These are phyloP conservation scores for Luffa aegyptiaca DNA, from an alignment of 306 rosid genomes.

Conservation along the genomic window DNA sequence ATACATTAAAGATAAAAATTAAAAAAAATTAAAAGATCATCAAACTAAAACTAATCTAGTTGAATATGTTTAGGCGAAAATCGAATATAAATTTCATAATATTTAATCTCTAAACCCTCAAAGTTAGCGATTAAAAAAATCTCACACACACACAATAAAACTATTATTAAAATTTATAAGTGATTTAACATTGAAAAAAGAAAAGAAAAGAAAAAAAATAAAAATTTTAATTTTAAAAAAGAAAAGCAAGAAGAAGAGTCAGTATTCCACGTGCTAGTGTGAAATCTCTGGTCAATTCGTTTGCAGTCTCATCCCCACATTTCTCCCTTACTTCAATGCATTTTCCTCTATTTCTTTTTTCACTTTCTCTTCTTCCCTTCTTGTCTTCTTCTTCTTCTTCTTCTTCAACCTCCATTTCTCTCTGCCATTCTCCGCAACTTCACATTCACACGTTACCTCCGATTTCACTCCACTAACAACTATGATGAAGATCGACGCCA, in stretches of 20 bases:
- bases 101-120: too few relatives aligned
- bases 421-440: not conserved
- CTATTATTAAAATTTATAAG: too few relatives aligned
- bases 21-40: too few relatives aligned
- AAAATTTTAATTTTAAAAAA: not conserved
- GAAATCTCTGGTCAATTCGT: constrained; percentile 1
- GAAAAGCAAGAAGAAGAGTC: not conserved
- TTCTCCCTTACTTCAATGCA: constrained; percentile 9
- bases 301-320: constrained; percentile 3
- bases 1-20: too few relatives aligned
- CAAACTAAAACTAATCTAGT: too few relatives aligned
- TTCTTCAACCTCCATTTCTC: not conserved
- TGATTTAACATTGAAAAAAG: too few relatives aligned
- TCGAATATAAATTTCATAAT: too few relatives aligned
- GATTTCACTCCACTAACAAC: not conserved
- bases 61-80: too few relatives aligned
- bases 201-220: too few relatives aligned
- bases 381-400: not conserved
- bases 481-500: constrained; percentile 31
- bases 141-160: too few relatives aligned
- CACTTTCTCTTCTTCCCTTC: not conserved
- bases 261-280: constrained; percentile 17
- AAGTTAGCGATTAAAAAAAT: too few relatives aligned
- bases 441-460: not conserved
- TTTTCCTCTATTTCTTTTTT: not conserved